These are phyloP conservation scores for Septoria petroselini DNA, from an alignment of 2,329 filamentous ascomycete genomes.

Conservation along the genomic window DNA sequence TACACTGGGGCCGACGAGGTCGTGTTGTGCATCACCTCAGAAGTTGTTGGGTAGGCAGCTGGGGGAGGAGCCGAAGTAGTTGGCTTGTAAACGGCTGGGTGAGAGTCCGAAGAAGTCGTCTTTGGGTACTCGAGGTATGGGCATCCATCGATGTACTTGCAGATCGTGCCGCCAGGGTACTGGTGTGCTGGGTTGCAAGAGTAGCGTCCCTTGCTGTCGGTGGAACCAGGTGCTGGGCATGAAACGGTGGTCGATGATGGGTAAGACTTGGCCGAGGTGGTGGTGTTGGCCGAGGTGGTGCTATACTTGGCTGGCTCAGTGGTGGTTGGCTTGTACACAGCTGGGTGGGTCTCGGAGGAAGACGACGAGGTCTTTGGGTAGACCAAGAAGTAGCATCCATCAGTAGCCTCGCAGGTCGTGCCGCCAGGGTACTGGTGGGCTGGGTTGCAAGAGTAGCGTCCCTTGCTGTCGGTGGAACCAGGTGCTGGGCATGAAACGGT, in stretches of 20 bases:
- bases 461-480: conserved; percentile 3
- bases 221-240: conserved; percentile 7
- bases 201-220: conserved; percentile 11
- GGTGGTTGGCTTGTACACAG: neutral
- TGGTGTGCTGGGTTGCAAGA: conserved; percentile 23
- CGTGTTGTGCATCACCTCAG: conserved; percentile 59
- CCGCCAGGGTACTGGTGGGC: conserved; percentile 24
- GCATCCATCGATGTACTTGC: conserved; percentile 18
- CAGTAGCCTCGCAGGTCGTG: conserved; percentile 18
- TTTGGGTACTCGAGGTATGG: neutral
- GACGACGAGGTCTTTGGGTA: conserved; percentile 7
- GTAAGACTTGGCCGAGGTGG: neutral
- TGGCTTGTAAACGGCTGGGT: conserved; percentile 2
- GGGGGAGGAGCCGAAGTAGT: conserved; percentile 1
- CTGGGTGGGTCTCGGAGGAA: neutral
- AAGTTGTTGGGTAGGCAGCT: conserved; percentile 38
- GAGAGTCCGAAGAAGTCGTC: neutral
- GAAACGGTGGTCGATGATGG: neutral
- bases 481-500: neutral
- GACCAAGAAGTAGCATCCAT: conserved; percentile 15
- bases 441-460: conserved; percentile 18
- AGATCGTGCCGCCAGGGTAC: conserved; percentile 23
- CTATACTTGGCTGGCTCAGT: conserved; percentile 2
- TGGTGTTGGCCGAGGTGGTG: neutral
- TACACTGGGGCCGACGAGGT: conserved; percentile 16